Conservation (phyloP, 176 grass and related monocot genomes). For the Oryza glaberrima region DNA sequence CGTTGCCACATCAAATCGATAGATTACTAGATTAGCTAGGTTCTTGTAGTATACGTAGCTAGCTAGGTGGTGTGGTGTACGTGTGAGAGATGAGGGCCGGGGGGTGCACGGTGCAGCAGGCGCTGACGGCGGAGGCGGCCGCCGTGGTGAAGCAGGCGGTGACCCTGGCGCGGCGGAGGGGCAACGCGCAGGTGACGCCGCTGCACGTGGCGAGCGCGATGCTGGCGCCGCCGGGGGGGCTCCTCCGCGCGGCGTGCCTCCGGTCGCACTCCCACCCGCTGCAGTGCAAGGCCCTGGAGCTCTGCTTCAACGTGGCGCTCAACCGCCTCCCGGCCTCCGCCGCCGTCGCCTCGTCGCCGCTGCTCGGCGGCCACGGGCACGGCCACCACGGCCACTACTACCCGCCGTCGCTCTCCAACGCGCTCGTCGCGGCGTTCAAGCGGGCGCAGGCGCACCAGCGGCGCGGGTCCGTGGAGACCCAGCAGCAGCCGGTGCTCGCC, state of each 20-base stretch:
- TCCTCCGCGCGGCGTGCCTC: conserved; percentile 78
- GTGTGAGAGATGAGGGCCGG: conserved; percentile 77
- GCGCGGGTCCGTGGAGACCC: conserved; percentile 75
- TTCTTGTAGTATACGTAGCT: background rate
- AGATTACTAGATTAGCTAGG: background rate
- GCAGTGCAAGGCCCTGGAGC: conserved; percentile 94
- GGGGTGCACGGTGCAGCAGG: conserved; percentile 87
- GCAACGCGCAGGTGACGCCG: conserved; percentile 92
- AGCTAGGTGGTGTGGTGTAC: background rate
- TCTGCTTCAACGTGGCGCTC: conserved; percentile 96
- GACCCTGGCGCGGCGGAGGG: conserved; percentile 66
- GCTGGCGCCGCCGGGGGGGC: conserved; percentile 67
- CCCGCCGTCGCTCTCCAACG: conserved; percentile 79
- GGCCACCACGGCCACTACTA: conserved; percentile 56
- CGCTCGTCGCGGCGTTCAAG: conserved; percentile 94
- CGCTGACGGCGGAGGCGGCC: conserved; percentile 74
- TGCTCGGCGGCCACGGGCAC: conserved; percentile 46
- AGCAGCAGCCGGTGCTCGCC: conserved; percentile 88
- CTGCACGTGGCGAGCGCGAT: conserved; percentile 94
- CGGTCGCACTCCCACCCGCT: conserved; percentile 87
- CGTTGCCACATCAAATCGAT: conserved; percentile 15
- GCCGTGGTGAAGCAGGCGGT: conserved; percentile 80
- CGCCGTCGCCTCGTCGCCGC: conserved; percentile 48
- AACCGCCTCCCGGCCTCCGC: conserved; percentile 80
- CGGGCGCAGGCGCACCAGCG: conserved; percentile 92